Conservation (phyloP, 257 asterid species). For the Solanum virginianum region DNA sequence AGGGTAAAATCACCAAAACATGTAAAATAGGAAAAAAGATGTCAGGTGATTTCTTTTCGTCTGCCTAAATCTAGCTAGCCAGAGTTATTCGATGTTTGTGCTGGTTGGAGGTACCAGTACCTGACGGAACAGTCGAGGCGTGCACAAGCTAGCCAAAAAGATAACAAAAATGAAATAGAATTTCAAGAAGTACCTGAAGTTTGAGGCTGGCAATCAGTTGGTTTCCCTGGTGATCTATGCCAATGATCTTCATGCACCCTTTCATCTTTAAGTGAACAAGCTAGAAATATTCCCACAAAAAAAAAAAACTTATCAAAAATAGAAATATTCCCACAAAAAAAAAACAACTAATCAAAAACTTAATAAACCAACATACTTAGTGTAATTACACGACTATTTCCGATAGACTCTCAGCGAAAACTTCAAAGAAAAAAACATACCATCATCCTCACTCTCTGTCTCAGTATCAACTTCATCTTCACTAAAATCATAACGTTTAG, state of each 20-base stretch:
- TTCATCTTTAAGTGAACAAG: conserved; percentile 49
- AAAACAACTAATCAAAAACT: neutral
- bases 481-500: conserved; percentile 65
- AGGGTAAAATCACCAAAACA: neutral
- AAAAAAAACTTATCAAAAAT: neutral
- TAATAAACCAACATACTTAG: neutral
- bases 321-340: neutral
- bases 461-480: conserved; percentile 91
- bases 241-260: conserved; percentile 25
- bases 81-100: neutral
- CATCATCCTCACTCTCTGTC: conserved; percentile 85
- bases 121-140: neutral
- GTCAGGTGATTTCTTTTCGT: neutral
- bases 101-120: neutral
- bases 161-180: neutral
- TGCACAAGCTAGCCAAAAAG: neutral
- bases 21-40: neutral
- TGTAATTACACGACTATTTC: neutral
- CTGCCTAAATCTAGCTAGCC: neutral
- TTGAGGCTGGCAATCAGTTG: conserved; percentile 20
- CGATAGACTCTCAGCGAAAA: neutral
- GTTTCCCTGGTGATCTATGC: conserved; percentile 16
- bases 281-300: conserved; percentile 12
- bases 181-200: conserved; percentile 25
- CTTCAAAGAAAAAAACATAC: neutral